Conservation (phyloP, 176 grass and related monocot genomes). For the Oryza glumipatula region DNA sequence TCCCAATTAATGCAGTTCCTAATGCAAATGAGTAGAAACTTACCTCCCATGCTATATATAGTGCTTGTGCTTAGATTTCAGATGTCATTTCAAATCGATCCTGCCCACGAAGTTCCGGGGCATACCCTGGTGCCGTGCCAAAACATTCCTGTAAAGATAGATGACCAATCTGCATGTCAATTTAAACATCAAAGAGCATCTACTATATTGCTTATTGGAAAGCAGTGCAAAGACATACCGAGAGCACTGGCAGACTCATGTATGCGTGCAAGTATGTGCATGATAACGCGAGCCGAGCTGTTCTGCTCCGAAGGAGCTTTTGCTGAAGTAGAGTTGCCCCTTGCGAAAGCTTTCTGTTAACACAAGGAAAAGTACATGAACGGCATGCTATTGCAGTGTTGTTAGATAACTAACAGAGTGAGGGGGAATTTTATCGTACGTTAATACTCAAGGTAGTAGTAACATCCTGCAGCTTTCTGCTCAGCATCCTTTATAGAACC, state of each 20-base stretch:
- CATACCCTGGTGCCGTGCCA: neutral
- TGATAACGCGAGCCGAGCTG: neutral
- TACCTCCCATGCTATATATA: slow-evolving; percentile 21
- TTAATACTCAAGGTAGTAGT: slow-evolving; percentile 90
- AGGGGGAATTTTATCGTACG: slow-evolving; percentile 28
- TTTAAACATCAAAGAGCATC: neutral
- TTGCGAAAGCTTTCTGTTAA: slow-evolving; percentile 22
- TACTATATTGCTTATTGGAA: neutral
- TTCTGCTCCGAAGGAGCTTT: slow-evolving; percentile 15
- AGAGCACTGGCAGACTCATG: slow-evolving; percentile 1
- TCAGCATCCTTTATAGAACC: slow-evolving; percentile 74
- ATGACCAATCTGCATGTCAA: neutral
- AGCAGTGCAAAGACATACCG: slow-evolving; percentile 12
- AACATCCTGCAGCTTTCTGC: slow-evolving; percentile 74
- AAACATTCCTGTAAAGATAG: slow-evolving; percentile 12
- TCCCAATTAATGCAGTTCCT: neutral
- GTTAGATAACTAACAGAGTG: neutral
- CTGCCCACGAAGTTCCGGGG: neutral
- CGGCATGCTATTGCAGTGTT: neutral
- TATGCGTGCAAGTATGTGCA: neutral
- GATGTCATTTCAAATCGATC: neutral
- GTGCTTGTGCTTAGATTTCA: slow-evolving; percentile 17
- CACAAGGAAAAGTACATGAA: neutral
- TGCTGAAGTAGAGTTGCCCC: slow-evolving; percentile 30
- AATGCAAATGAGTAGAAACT: neutral